Percentiles rank a stretch among this genome's conserved stretches.
Conservation (phyloP, 805 yeast species). For the Starmerella potacharoeniae region DNA sequence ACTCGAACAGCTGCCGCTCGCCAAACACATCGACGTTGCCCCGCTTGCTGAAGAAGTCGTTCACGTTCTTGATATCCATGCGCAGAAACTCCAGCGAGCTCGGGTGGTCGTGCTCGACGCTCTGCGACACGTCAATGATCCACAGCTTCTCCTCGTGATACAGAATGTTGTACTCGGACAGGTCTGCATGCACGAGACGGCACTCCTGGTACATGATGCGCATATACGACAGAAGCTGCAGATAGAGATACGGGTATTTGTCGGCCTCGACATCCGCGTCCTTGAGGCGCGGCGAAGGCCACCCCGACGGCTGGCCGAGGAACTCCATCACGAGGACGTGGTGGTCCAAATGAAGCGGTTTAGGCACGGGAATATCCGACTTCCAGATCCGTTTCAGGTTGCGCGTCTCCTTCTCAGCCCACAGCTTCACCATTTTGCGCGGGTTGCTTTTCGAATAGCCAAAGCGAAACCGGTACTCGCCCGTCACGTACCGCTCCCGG, state of each 20-base stretch:
- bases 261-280: conserved; percentile 61
- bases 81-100: conserved; percentile 88
- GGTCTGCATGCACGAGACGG: conserved; percentile 88
- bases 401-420: conserved; percentile 98
- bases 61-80: conserved; percentile 95
- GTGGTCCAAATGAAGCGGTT: conserved; percentile 75
- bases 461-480: conserved; percentile 86
- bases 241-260: conserved; percentile 56
- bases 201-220: conserved; percentile 80
- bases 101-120: conserved; percentile 96
- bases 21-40: conserved; percentile 67
- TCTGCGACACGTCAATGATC: conserved; percentile 92
- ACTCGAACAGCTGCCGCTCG: conserved; percentile 71
- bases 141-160: conserved; percentile 62
- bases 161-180: conserved; percentile 88
- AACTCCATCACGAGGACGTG: conserved; percentile 95
- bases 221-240: conserved; percentile 72
- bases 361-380: conserved; percentile 84
- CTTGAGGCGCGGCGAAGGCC: conserved; percentile 80
- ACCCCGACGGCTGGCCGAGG: conserved; percentile 60
- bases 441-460: conserved; percentile 81
- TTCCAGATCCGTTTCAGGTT: conserved; percentile 71
- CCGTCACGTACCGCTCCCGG: conserved; percentile 89
- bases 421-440: conserved; percentile 89
- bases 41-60: conserved; percentile 62